Percentiles rank a stretch among this genome's conserved stretches.
Conservation (phyloP, 2,329 filamentous ascomycete genomes). For the Tolypocladium inflatum region DNA sequence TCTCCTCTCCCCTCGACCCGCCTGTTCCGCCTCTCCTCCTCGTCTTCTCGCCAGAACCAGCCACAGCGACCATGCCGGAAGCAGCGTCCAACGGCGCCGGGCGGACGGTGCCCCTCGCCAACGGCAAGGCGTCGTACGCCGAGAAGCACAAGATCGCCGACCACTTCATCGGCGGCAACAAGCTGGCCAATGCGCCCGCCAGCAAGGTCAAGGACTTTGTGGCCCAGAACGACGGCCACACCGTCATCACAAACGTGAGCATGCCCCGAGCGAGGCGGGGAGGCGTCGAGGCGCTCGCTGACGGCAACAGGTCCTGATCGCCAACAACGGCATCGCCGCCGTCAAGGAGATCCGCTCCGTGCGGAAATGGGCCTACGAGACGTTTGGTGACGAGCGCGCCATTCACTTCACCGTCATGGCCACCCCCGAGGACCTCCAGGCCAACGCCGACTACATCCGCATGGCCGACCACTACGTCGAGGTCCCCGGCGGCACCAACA, state of each 20-base stretch:
- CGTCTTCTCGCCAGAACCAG: not conserved
- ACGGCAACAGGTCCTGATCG: conserved; percentile 72
- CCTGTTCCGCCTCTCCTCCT: not conserved
- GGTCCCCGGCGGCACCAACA: conserved; percentile 96
- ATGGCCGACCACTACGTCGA: conserved; percentile 99
- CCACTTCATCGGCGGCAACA: conserved; percentile 96
- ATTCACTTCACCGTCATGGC: conserved; percentile 99
- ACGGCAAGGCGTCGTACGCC: conserved; percentile 59
- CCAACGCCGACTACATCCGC: conserved; percentile 98
- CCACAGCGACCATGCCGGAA: conserved; percentile 34
- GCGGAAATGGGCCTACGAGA: conserved; percentile 99
- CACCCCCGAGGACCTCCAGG: conserved; percentile 91
- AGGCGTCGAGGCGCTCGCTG: not conserved
- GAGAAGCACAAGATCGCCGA: conserved; percentile 74
- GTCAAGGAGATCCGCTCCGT: conserved; percentile 99
- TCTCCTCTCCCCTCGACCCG: not conserved
- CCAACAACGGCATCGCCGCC: conserved; percentile 98
- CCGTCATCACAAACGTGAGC: conserved; percentile 93
- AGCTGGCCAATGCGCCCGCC: conserved; percentile 68
- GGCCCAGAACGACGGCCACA: conserved; percentile 79
- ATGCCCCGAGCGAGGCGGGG: not conserved
- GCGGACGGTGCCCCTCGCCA: conserved; percentile 41
- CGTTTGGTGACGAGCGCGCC: conserved; percentile 93
- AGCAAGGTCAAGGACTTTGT: conserved; percentile 97
- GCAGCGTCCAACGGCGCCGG: conserved; percentile 34